These are phyloP conservation scores for Gloeopeniophorella convolvens DNA, from an alignment of 768 basidiomycete species.

Conservation along the genomic window DNA sequence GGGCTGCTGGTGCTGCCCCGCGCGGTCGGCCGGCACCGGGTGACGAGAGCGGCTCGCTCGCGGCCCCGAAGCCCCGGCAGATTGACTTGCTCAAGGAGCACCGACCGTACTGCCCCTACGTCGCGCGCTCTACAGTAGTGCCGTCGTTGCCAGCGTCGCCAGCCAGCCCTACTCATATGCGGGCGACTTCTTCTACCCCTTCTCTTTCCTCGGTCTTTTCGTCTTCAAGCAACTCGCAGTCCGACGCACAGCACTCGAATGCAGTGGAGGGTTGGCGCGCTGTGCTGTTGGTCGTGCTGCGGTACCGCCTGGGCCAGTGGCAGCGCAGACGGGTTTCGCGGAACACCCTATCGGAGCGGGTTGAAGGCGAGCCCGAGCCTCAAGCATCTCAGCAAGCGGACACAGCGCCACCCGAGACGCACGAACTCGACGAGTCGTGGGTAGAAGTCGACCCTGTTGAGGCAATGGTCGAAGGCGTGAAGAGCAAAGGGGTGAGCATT, in stretches of 20 bases:
- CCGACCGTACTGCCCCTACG: slow-evolving; percentile 81
- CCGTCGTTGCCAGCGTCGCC: slow-evolving; percentile 42
- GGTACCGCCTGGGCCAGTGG: slow-evolving; percentile 59
- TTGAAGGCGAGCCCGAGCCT: background rate
- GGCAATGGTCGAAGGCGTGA: slow-evolving; percentile 74
- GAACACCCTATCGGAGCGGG: slow-evolving; percentile 10
- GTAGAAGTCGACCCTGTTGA: slow-evolving; percentile 46
- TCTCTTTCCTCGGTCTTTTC: slow-evolving; percentile 25
- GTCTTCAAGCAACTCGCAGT: slow-evolving; percentile 28
- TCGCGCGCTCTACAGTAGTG: slow-evolving; percentile 59
- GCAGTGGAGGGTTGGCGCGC: slow-evolving; percentile 76
- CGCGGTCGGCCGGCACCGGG: slow-evolving; percentile 11
- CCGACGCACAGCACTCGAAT: slow-evolving; percentile 26
- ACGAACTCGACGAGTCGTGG: slow-evolving; percentile 29
- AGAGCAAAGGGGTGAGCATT: slow-evolving; percentile 67
- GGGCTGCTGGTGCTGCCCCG: slow-evolving; percentile 16
- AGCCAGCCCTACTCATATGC: slow-evolving; percentile 1
- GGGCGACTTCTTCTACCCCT: slow-evolving; percentile 19
- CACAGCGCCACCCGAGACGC: slow-evolving; percentile 20
- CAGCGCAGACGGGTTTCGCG: slow-evolving; percentile 36
- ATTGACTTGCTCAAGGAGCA: slow-evolving; percentile 79
- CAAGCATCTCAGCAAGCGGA: background rate
- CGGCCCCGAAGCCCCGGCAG: slow-evolving; percentile 34
- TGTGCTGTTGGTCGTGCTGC: slow-evolving; percentile 58
- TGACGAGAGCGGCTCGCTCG: slow-evolving; percentile 3